Base-by-base conservation (phyloP, 2,329 filamentous ascomycete genomes). In the Blastomyces percursus region DNA sequence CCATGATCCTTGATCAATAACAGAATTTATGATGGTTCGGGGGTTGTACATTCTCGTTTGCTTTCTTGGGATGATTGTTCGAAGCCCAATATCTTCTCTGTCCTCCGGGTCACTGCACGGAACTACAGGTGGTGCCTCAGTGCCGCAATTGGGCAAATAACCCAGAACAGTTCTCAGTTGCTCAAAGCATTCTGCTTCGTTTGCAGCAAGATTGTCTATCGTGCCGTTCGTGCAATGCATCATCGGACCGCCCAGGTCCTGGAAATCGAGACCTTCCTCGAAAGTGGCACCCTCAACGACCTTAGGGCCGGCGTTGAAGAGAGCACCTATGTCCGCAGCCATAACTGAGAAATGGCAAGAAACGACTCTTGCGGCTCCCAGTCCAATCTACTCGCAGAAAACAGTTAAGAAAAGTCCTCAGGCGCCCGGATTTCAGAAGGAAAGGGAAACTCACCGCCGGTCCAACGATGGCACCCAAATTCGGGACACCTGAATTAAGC, bases 141-240 rank as follows among this genome's bases (percentile, higher is more conserved):
- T 78, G 0, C 84, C 84, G 40, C 76, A 82, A 64, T 85, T 82
- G 0, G 85, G 84, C 1, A 87, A 72, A 65, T 82, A 87, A 30
- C 77, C 73, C 24, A 87, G 69, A 0, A 87, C 79, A 0, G 77
- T 81, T 1, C 82, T 75, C 3, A 87, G 69, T 69, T 87, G 85
- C 66, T 82, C 79, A 64, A 86, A 86, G 64, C 83, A 85, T 48
- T 81, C 83, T n/a, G 76, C 76, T 69, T 87, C 84, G 64, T 84
- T 80, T 3, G 78, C 75, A 0, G 84, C 84, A 2, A 86, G 74
- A 61, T 87, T 87, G 64, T 87, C 85, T 58, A 87, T 86, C 0
- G 84, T 87, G 0, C 85, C 85, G 63, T 87, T 87, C 0, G 81
- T 82, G 67, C 83, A 86, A 68, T 87, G 84, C 71, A 87, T 80